Conservation (phyloP, 306 rosid species). For the Lablab purpureus region DNA sequence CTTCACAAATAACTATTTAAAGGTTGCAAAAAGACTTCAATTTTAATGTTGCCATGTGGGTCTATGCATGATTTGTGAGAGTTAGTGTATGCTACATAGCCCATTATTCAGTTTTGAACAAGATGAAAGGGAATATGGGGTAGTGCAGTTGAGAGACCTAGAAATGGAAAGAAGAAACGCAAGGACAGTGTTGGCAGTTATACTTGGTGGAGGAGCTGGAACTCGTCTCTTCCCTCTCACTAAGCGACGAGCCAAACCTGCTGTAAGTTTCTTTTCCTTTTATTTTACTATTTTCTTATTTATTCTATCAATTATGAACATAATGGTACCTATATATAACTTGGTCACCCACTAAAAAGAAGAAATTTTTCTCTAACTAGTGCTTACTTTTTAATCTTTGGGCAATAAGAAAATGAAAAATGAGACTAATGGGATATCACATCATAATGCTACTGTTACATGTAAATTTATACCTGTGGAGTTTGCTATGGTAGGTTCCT, state of each 20-base stretch:
- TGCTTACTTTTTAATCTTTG: background rate
- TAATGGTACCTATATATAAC: background rate
- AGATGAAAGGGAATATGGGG: constrained; percentile 48
- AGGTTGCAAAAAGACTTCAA: background rate
- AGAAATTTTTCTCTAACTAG: background rate
- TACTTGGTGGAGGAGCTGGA: constrained; percentile 98
- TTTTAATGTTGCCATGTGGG: background rate
- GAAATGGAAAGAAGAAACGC: constrained; percentile 66
- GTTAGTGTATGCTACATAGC: background rate
- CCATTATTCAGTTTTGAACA: background rate
- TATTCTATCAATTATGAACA: background rate
- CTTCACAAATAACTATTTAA: background rate
- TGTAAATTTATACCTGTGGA: constrained; percentile 26
- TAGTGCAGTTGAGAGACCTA: constrained; percentile 70
- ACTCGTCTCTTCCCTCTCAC: constrained; percentile 97
- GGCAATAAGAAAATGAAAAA: background rate
- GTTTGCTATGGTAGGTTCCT: constrained; percentile 66
- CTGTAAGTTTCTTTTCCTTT: constrained; percentile 57
- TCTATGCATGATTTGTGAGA: constrained; percentile 8
- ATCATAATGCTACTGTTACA: background rate
- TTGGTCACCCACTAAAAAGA: background rate
- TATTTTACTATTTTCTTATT: constrained; percentile 6
- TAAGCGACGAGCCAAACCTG: constrained; percentile 93
- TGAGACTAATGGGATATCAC: background rate
- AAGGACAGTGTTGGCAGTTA: constrained; percentile 80